These are phyloP conservation scores for Saccharomycopsis sp. DNA, from an alignment of 805 yeast species.

Conservation along the genomic window DNA sequence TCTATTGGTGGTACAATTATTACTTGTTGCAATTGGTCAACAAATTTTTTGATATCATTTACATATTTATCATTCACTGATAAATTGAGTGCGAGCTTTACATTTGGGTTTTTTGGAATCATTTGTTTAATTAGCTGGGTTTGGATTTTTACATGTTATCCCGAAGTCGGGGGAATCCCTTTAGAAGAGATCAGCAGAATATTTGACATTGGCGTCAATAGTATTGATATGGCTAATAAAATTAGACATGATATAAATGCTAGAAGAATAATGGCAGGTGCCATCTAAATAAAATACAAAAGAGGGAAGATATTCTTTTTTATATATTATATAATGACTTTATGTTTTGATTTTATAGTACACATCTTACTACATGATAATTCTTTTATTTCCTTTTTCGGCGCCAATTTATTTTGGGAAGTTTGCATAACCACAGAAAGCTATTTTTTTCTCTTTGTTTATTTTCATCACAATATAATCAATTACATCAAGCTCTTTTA, in stretches of 20 bases:
- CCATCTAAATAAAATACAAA: too few species aligned
- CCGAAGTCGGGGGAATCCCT: slow-evolving; percentile 39
- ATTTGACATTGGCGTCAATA: slow-evolving; percentile 35
- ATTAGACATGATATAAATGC: slow-evolving; percentile 1
- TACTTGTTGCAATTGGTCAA: slow-evolving; percentile 37
- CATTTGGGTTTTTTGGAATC: slow-evolving; percentile 31
- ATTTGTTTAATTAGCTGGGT: slow-evolving; percentile 33
- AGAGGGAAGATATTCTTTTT: too few species aligned
- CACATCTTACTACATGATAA: too few species aligned
- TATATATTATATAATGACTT: too few species aligned
- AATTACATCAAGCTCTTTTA: too few species aligned
- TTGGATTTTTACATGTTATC: slow-evolving; percentile 34
- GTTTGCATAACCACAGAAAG: too few species aligned
- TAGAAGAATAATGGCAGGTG: too few species aligned
- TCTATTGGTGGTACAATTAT: slow-evolving; percentile 38
- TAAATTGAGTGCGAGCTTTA: slow-evolving; percentile 27
- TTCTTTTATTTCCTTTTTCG: too few species aligned
- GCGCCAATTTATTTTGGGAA: too few species aligned
- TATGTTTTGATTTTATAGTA: too few species aligned
- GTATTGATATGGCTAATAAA: slow-evolving; percentile 24
- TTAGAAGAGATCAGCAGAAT: slow-evolving; percentile 36
- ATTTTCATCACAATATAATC: too few species aligned
- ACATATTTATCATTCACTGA: slow-evolving; percentile 31
- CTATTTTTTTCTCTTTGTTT: too few species aligned
- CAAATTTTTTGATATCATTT: slow-evolving; percentile 32